Evolutionary conservation across 202 grass and related monocot genomes (phyloP).

Genomic region (Zoysia matrella): DNA sequence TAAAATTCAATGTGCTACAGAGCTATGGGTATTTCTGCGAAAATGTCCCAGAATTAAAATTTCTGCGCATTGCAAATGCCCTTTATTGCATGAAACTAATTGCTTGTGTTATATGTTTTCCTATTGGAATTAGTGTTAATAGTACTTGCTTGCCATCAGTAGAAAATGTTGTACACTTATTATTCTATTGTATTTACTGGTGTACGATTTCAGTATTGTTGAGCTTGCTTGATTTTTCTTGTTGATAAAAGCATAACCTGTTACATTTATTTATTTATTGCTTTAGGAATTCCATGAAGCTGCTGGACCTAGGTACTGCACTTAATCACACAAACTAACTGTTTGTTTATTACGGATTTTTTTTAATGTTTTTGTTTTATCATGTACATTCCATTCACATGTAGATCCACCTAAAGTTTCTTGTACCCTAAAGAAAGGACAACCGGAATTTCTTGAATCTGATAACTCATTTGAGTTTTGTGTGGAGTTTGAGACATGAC

Average conservation of each 20-base stretch:
- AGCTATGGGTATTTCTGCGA: not conserved
- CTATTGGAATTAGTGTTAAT: not conserved
- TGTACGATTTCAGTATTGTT: slow-evolving; percentile 11
- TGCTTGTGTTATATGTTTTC: not conserved
- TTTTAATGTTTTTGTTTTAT: slow-evolving; percentile 8
- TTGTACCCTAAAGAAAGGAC: not conserved
- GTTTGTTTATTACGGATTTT: not conserved
- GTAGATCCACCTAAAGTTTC: slow-evolving; percentile 17
- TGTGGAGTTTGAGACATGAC: slow-evolving; percentile 30
- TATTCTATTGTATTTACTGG: slow-evolving; percentile 6
- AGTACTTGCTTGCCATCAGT: slow-evolving; percentile 5
- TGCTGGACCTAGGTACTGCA: slow-evolving; percentile 68
- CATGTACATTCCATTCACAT: not conserved
- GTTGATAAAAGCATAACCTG: slow-evolving; percentile 18
- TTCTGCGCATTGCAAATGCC: not conserved
- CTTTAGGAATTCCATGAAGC: slow-evolving; percentile 62
- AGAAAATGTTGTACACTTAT: not conserved
- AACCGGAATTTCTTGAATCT: not conserved
- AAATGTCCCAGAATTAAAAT: slow-evolving; percentile 3
- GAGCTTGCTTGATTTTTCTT: slow-evolving; percentile 9
- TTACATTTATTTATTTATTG: slow-evolving; percentile 44
- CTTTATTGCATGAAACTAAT: not conserved
- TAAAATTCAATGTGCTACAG: not conserved
- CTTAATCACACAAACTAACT: slow-evolving; percentile 13
- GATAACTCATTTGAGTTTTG: not conserved